Conservation (phyloP, 179 eudicot genomes). For the Vitellaria paradoxa region DNA sequence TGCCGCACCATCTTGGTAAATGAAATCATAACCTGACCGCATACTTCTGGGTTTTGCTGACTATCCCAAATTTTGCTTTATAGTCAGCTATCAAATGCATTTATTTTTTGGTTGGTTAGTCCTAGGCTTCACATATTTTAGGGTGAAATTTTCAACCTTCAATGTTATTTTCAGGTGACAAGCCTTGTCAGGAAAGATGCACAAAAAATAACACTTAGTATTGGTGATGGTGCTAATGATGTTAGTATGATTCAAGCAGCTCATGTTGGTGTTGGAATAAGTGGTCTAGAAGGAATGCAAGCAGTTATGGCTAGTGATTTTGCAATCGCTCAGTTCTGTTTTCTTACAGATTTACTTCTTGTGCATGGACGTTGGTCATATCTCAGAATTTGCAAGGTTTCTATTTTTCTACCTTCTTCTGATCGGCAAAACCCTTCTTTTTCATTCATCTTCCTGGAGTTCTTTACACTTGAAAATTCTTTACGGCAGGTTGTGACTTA, state of each 20-base stretch:
- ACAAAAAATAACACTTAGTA: slow-evolving; percentile 78
- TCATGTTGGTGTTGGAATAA: slow-evolving; percentile 98
- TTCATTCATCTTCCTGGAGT: neutral
- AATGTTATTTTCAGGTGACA: slow-evolving; percentile 62
- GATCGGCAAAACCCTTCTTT: neutral
- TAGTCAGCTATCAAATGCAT: neutral
- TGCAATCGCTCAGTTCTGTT: slow-evolving; percentile 96
- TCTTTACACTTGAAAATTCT: slow-evolving; percentile 4
- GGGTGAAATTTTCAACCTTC: slow-evolving; percentile 3
- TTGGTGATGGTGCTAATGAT: slow-evolving; percentile 99
- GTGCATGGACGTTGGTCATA: slow-evolving; percentile 99
- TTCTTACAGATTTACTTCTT: slow-evolving; percentile 89
- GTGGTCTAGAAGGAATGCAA: slow-evolving; percentile 99
- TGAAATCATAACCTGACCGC: neutral
- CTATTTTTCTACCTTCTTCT: neutral
- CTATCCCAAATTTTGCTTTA: neutral
- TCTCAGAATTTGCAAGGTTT: slow-evolving; percentile 95
- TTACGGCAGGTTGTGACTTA: slow-evolving; percentile 82
- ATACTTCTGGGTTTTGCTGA: neutral
- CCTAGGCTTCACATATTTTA: neutral
- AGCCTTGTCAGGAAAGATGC: slow-evolving; percentile 94
- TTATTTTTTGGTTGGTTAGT: neutral
- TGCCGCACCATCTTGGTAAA: neutral
- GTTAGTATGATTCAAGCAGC: slow-evolving; percentile 99
- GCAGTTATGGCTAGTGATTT: slow-evolving; percentile 99